A percentile compares a stretch with the other conserved stretches of the same genome.
Conservation (phyloP, 106 monocot species). For the Allium fistulosum region DNA sequence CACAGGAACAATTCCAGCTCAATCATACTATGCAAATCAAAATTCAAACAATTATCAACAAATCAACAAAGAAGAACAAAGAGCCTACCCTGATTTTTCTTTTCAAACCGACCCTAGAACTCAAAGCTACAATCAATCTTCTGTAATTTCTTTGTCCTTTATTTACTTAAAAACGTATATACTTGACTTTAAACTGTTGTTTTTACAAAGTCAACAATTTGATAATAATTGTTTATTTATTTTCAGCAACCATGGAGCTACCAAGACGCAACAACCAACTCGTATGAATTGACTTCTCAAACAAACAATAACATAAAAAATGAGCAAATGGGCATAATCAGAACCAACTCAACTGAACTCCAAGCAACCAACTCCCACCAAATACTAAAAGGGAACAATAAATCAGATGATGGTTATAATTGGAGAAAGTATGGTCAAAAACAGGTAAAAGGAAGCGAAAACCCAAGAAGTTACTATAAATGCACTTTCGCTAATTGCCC, state of each 20-base stretch:
- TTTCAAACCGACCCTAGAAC: slow-evolving; percentile 21
- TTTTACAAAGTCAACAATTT: background rate
- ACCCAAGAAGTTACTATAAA: slow-evolving; percentile 52
- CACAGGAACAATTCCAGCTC: slow-evolving; percentile 34
- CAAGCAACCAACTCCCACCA: slow-evolving; percentile 3
- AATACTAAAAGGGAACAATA: slow-evolving; percentile 16
- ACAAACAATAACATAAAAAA: slow-evolving; percentile 5
- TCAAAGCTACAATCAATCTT: background rate
- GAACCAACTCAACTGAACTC: slow-evolving; percentile 18
- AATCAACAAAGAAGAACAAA: slow-evolving; percentile 36
- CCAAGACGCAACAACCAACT: slow-evolving; percentile 4
- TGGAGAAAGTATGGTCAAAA: slow-evolving; percentile 66
- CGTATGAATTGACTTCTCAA: background rate
- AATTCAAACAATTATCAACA: slow-evolving; percentile 6
- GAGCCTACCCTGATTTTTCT: slow-evolving; percentile 34
- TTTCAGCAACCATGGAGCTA: slow-evolving; percentile 16
- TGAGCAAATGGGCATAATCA: background rate
- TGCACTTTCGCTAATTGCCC: slow-evolving; percentile 41
- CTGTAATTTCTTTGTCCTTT: background rate
- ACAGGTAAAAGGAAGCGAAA: slow-evolving; percentile 53
- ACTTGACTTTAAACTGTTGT: background rate
- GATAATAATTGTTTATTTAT: background rate
- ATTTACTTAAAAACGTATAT: background rate
- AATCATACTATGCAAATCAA: slow-evolving; percentile 26
- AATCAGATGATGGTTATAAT: slow-evolving; percentile 45